Conservation (phyloP, 2,329 filamentous ascomycete species). For the Colletotrichum sp. region DNA sequence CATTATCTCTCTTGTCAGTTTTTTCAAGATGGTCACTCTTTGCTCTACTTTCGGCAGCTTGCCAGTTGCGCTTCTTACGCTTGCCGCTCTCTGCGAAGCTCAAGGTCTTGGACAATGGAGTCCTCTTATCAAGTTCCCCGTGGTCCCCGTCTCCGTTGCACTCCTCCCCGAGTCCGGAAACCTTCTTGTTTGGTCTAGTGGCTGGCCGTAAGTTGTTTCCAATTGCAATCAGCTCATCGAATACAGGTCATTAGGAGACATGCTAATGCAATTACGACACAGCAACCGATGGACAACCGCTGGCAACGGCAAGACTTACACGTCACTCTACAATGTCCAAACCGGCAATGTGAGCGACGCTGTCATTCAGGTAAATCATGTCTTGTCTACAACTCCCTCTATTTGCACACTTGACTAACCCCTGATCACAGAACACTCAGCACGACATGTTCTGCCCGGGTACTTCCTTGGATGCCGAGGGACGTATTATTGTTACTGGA, state of each 20-base stretch:
- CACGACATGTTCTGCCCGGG: conserved; percentile 65
- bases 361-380: conserved; percentile 27
- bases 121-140: conserved; percentile 37
- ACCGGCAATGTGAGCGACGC: conserved; percentile 28
- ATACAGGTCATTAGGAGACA: not conserved
- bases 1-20: not conserved
- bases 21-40: not conserved
- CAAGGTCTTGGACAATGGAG: conserved; percentile 34
- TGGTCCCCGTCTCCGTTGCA: conserved; percentile 35
- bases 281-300: conserved; percentile 25
- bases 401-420: not conserved
- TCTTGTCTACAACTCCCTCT: not conserved
- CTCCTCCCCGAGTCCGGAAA: conserved; percentile 10
- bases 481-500: conserved; percentile 56
- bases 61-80: not conserved
- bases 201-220: not conserved
- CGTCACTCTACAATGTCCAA: not conserved
- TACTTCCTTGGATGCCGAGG: conserved; percentile 51
- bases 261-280: not conserved
- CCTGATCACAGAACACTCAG: conserved; percentile 35
- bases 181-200: conserved; percentile 6
- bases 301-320: conserved; percentile 6
- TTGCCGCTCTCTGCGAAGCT: not conserved
- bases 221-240: not conserved
- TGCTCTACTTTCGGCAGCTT: not conserved